Evolutionary conservation across 1,284 basidiomycete genomes (phyloP), one percentile per base, ranked within the genome.

Genomic region (Anthracocystis setariae): DNA sequence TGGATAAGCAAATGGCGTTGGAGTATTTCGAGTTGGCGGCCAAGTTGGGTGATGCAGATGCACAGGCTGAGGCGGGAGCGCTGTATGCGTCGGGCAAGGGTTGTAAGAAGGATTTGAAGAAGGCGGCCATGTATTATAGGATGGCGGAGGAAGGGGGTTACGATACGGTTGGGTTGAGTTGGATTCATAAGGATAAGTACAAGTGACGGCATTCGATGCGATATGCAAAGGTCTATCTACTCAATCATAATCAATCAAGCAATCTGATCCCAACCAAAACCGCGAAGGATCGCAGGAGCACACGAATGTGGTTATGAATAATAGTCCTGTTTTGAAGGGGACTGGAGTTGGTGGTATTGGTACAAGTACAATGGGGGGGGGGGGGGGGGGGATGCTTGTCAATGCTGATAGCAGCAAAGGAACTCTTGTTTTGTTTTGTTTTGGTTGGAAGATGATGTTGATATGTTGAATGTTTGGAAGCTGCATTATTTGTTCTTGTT

Each of bases 41-140:
- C 17, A 87, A 88, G 39, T 85, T 95, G 5, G 92, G 92, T 0
- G 93, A 94, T 81, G 85, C 89, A 0, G 93, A 94, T 80, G 92
- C 92, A 1, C 92, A 94, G 84, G 88, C 88, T 69, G 79, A 84
- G 47, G 86, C 94, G 12, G 93, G 88, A 0, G 94, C 92, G 78
- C 91, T 91, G 81, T 87, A 92, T 39, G 88, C 90, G 0, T 92
- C 92, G 74, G 92, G 91, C 7, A 92, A 90, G 75, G 77, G 77
- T 5, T 92, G 91, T 82, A 94, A 93, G 86, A 94, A 92, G 85
- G 89, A 94, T 83, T 87, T 89, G 76, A 92, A 90, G 74, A 89
- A 90, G 79, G 90, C 93, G 2, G 92, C 93, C 1, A 90, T 88
- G 83, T 94, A 93, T 90, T 94, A 94, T 83, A 88, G 92, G 17